phyloP scores from a whole-genome alignment of 2,329 filamentous ascomycete species.

The Waltergamsia citrina region DNA sequence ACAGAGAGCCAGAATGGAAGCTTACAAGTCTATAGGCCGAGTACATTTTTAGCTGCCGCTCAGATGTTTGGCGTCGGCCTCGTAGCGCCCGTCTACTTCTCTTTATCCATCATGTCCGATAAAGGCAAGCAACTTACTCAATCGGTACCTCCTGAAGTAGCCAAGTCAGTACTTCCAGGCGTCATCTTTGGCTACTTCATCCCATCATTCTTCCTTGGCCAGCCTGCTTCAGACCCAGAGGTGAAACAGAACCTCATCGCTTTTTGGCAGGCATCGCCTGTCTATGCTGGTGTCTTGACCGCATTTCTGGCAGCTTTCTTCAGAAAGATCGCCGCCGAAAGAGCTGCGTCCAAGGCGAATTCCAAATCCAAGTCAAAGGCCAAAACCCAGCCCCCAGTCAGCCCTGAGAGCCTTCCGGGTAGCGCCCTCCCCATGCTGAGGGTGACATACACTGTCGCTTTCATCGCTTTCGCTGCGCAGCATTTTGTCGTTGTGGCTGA shows the following conservation, averaged over 20 bases:
- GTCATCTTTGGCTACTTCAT: background rate
- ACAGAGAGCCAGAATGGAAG: background rate
- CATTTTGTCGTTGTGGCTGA: background rate
- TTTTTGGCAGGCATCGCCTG: conserved; percentile 1
- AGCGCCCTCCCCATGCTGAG: background rate
- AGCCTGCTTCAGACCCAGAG: background rate
- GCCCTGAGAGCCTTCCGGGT: background rate
- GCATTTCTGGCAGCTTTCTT: background rate
- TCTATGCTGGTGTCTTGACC: background rate
- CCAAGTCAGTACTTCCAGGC: conserved; percentile 1
- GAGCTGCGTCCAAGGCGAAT: background rate
- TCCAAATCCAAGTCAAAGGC: background rate
- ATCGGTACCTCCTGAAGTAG: background rate
- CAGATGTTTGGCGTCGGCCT: conserved; percentile 2
- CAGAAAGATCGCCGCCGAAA: too few species aligned
- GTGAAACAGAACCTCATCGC: background rate
- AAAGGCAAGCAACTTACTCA: background rate
- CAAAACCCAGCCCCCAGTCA: background rate
- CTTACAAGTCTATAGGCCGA: background rate
- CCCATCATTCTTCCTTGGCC: background rate
- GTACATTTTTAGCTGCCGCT: background rate
- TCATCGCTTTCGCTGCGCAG: background rate
- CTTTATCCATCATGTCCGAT: conserved; percentile 1
- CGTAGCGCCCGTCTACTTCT: conserved; percentile 1
- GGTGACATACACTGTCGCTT: background rate